Base-by-base conservation (phyloP, 352 stramenopile genomes). In the Thalassiosira livingstoniorum region DNA sequence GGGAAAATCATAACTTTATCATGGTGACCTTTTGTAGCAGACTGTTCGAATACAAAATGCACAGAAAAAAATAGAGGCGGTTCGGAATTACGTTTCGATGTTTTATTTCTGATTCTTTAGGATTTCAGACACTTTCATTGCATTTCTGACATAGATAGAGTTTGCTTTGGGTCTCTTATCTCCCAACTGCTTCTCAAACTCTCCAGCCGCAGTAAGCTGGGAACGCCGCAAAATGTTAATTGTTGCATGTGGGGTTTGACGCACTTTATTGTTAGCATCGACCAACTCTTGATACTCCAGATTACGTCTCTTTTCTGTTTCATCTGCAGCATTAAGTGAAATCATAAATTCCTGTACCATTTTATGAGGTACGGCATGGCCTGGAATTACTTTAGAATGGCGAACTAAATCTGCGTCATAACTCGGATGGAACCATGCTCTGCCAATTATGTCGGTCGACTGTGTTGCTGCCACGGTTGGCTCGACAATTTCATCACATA, bases 401-500 rank as follows among this genome's bases (percentile, higher is more conserved):
- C 78, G 76, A 45, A 89, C 67, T 55, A n/a, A 7, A 64, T 74
- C 60, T 23, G 70, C 51, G 60, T 85, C 63, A 68, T 90, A 90
- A 27, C 37, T 31, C 10, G 84, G 84, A 68, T 90, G 84, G 54
- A 90, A 90, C 84, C 80, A 90, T 54, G 84, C 84, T 34, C 76
- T 62, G 45, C 84, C 84, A 60, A 90, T 82, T 27, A 78, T 72
- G n/a, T 76, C 65, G 42, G 69, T 70, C 4, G 84, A 76, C 39
- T 68, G 47, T 27, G 65, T 79, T 61, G 77, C 70, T 62, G 75
- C 35, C 15, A 87, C 58, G 1, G 73, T 65, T n/a, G 71, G 64
- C 63, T 90, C 76, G 1, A 90, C 39, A 42, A 90, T 65, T n/a
- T 78, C 63, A 71, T 90, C 84, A 74, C 80, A 90, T n/a, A 75